Evolutionary conservation across 2,329 filamentous ascomycete species (phyloP).

Genomic region (Onygena corvina): DNA sequence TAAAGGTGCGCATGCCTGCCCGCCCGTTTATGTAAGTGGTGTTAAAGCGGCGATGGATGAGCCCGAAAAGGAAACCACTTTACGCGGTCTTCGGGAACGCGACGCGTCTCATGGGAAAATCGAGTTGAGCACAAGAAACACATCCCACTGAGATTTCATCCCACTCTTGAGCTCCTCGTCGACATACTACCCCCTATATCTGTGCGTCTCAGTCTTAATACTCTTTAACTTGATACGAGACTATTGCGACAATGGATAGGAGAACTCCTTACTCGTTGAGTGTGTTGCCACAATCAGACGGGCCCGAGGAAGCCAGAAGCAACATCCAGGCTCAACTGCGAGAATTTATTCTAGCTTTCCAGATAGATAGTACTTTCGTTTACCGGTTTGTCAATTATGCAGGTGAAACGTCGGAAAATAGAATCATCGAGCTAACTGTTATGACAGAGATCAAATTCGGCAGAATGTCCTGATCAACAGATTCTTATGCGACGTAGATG

Average conservation of each 20-base stretch:
- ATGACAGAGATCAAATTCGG: conserved; percentile 71
- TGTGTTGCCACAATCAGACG: conserved; percentile 58
- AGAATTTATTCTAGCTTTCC: conserved; percentile 85
- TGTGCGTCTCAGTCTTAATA: not conserved
- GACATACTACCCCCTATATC: not conserved
- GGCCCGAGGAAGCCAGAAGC: conserved; percentile 55
- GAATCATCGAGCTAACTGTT: not conserved
- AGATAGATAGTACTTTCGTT: conserved; percentile 85
- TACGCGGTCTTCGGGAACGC: conserved; percentile 23
- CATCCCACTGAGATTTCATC: not conserved
- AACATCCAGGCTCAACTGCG: conserved; percentile 69
- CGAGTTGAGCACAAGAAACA: no score
- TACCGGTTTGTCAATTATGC: conserved; percentile 56
- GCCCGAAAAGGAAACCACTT: conserved; percentile 23
- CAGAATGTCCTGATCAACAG: conserved; percentile 91
- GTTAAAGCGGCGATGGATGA: not conserved
- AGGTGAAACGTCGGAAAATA: not conserved
- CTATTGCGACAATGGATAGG: conserved; percentile 56
- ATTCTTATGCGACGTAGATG: conserved; percentile 92
- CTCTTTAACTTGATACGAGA: not conserved
- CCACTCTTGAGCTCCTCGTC: not conserved
- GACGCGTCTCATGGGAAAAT: conserved; percentile 32
- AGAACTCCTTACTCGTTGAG: conserved; percentile 77
- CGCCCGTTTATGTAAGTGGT: not conserved
- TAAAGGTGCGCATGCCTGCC: no score